Percentiles rank a stretch among this genome's conserved stretches.
These are phyloP conservation scores for Atalantia buxifolia DNA, from an alignment of 345 rosid species.

Conservation along the genomic window DNA sequence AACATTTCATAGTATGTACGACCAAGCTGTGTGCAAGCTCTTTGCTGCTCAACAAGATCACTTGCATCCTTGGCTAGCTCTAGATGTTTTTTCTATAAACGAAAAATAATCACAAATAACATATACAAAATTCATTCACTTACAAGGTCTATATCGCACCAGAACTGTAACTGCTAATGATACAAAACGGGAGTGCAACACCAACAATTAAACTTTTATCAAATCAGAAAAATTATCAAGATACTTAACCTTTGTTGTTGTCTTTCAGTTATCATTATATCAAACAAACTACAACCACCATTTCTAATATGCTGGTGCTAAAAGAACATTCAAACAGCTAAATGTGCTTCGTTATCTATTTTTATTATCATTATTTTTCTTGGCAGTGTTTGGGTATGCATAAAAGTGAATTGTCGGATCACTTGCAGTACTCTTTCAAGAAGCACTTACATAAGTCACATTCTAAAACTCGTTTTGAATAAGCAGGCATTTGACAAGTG, in stretches of 20 bases:
- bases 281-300: background rate
- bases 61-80: slow-evolving; percentile 71
- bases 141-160: background rate
- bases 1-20: slow-evolving; percentile 85
- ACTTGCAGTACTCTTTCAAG: background rate
- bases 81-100: slow-evolving; percentile 73
- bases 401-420: background rate
- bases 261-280: background rate
- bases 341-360: background rate
- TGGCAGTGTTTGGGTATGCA: background rate
- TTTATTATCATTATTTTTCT: too few relatives aligned
- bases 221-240: background rate
- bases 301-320: background rate
- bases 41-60: slow-evolving; percentile 85
- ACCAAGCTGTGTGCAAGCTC: slow-evolving; percentile 90
- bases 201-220: background rate
- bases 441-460: background rate
- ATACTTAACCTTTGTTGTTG: background rate
- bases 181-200: background rate
- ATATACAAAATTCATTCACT: background rate
- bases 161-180: background rate
- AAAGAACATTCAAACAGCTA: background rate
- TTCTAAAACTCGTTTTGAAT: background rate
- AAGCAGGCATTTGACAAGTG: background rate
- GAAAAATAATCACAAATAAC: background rate